phyloP scores from a whole-genome alignment of 257 asterid genomes.

The Salvia rosmarinus region DNA sequence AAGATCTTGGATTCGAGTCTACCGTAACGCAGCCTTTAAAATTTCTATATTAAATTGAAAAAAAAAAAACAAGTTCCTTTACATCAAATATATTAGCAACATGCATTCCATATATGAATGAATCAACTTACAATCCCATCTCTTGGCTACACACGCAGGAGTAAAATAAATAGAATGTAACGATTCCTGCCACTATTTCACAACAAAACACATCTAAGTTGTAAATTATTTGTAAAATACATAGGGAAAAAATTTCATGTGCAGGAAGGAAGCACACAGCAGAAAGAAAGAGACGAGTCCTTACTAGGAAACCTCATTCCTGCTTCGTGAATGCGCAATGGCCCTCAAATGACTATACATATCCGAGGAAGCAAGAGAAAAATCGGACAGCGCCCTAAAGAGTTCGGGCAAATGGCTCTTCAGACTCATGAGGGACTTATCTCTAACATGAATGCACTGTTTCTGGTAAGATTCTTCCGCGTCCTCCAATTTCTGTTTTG shows the following conservation, averaged over 20 bases:
- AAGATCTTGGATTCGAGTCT: too few relatives aligned
- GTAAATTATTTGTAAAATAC: conserved; percentile 28
- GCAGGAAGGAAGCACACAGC: conserved; percentile 6
- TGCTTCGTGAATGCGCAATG: conserved; percentile 43
- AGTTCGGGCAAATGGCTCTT: conserved; percentile 81
- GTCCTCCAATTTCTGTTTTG: conserved; percentile 64
- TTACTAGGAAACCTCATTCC: conserved; percentile 39
- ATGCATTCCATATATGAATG: conserved; percentile 17
- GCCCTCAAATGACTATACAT: conserved; percentile 72
- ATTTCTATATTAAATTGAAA: too few relatives aligned
- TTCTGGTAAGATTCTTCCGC: conserved; percentile 66
- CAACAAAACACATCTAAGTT: conserved; percentile 40
- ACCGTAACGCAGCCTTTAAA: too few relatives aligned
- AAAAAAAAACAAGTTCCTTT: conserved; percentile 1
- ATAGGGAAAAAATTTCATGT: conserved; percentile 16
- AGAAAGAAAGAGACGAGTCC: not conserved
- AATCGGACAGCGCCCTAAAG: conserved; percentile 63
- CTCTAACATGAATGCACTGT: conserved; percentile 80
- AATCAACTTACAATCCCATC: conserved; percentile 33
- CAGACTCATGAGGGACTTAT: conserved; percentile 70
- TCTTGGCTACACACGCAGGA: conserved; percentile 32
- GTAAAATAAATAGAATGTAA: conserved; percentile 25
- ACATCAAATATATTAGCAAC: conserved; percentile 25
- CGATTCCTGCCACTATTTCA: conserved; percentile 33
- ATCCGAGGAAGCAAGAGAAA: conserved; percentile 81